Base-by-base conservation (phyloP, 129 eudicot genomes). In the Cynara cardunculus region DNA sequence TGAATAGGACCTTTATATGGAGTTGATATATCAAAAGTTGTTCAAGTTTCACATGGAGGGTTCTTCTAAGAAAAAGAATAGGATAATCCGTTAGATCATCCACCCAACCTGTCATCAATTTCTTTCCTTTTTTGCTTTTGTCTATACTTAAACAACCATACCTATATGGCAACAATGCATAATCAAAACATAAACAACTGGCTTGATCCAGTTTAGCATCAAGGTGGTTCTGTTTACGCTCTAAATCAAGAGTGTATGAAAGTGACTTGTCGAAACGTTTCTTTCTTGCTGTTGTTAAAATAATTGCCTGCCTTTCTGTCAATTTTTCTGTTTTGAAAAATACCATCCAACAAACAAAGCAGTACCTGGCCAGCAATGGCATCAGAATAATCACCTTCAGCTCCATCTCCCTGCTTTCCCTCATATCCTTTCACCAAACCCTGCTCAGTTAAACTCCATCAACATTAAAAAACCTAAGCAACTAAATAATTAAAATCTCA, bases 321-420 rank as follows among this genome's bases (percentile, higher is more conserved):
- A 14, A 49, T 49, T 49, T 49, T 49, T 16, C 7, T 16, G 21
- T 49, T 49, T 4, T 7, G 0, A 49, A 3, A 16, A 49, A 18
- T 49, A 18, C 21, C 62, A 53, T 53, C 62, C 18, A 53, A 53
- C 62, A 53, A 53, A 53, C 25, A 67, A 75, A 75, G 25, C 6
- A 72, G 19, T 71, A 93, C 98, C 93, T 93, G 98, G 5, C 90
- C 82, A 70, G 94, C 92, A 71, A 93, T 84, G 59, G 91, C 92
- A 77, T 89, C 97, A 12, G 93, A 82, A 79, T 88, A 56, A 69
- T 89, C 96, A 59, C 76, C 88, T 64, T 89, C 88, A 35, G 81
- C 67, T 76, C 88, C 74, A 18, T 87, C 89, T 37, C 83, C 89
- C 5, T 81, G 80, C 28, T 85, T 77, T 18, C 76, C 78, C 74